Evolutionary conservation across 2,329 filamentous ascomycete genomes (phyloP).

Genomic region (Xylogone sp.): DNA sequence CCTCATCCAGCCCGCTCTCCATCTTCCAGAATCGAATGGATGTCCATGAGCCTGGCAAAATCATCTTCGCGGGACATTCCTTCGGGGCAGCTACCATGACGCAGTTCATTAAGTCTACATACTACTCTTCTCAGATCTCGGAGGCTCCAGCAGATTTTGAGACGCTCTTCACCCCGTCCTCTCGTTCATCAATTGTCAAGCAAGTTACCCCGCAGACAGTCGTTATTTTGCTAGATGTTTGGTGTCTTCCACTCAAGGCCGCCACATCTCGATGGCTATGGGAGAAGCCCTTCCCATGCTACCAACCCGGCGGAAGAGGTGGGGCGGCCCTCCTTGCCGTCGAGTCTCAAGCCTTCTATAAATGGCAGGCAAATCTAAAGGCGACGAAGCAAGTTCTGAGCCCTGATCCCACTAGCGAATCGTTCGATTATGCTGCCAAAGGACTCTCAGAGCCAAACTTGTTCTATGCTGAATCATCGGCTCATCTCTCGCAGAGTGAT

Average conservation of each 20-base stretch:
- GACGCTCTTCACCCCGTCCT: constrained; percentile 58
- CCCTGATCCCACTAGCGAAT: constrained; percentile 43
- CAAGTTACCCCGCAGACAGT: constrained; percentile 68
- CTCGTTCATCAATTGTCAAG: constrained; percentile 49
- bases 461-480: constrained; percentile 70
- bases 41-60: constrained; percentile 66
- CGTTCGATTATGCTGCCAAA: constrained; percentile 10
- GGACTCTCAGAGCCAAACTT: constrained; percentile 51
- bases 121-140: constrained; percentile 49
- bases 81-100: constrained; percentile 73
- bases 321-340: constrained; percentile 63
- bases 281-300: constrained; percentile 70
- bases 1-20: constrained; percentile 43
- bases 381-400: constrained; percentile 65
- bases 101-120: constrained; percentile 77
- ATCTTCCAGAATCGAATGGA: constrained; percentile 61
- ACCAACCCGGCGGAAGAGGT: constrained; percentile 48
- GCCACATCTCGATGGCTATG: constrained; percentile 60
- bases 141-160: constrained; percentile 44
- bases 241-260: constrained; percentile 69
- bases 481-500: constrained; percentile 79
- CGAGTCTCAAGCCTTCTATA: constrained; percentile 73
- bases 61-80: constrained; percentile 76
- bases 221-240: constrained; percentile 72
- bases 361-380: constrained; percentile 71